Conservation (phyloP, 345 rosid species). For the Bruguiera sexangula region DNA sequence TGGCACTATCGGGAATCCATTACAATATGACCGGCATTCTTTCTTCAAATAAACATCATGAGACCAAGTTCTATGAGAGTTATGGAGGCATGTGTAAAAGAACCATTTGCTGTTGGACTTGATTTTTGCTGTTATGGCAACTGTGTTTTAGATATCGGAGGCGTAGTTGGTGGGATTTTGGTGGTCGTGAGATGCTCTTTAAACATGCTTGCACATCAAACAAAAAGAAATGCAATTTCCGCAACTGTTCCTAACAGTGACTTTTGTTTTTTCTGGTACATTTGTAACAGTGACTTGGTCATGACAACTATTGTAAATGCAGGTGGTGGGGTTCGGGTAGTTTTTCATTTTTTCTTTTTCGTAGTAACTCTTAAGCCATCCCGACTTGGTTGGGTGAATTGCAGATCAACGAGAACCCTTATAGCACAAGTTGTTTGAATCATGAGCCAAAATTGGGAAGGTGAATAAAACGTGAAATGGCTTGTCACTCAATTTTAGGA, state of each 20-base stretch:
- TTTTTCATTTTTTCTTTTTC: no score
- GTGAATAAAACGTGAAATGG: neutral
- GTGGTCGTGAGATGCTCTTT: neutral
- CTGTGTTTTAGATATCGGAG: neutral
- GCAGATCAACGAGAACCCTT: neutral
- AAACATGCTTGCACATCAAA: neutral
- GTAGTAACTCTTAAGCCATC: no score
- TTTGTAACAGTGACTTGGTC: no score
- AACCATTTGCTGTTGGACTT: constrained; percentile 1
- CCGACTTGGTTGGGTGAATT: neutral
- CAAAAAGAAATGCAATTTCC: no score
- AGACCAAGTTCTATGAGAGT: constrained; percentile 8
- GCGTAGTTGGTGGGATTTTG: neutral
- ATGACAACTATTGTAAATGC: neutral
- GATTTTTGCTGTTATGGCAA: constrained; percentile 8
- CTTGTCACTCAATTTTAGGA: no score
- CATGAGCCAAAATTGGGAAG: neutral
- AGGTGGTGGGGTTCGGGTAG: neutral
- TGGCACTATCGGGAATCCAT: no score
- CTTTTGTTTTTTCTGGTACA: no score
- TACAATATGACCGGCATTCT: constrained; percentile 8
- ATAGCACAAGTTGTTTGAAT: neutral
- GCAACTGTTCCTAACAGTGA: no score
- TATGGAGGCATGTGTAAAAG: neutral
- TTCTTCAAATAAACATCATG: constrained; percentile 11